Evolutionary conservation across 371 early-diverging fungal genomes (phyloP), one percentile per base, ranked within the genome.

Genomic region (Apophysomyces variabilis): DNA sequence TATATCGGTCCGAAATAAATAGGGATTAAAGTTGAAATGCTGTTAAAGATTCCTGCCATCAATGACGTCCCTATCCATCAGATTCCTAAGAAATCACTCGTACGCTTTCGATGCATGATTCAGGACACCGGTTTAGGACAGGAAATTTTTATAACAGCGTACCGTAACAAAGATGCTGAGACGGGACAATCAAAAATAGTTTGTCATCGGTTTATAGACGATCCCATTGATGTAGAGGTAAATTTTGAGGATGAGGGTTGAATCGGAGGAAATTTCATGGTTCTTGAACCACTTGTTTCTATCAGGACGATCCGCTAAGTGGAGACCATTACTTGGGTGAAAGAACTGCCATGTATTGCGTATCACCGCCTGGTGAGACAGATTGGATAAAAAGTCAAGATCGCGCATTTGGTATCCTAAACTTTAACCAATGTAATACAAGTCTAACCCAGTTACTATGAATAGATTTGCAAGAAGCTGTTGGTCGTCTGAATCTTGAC

Each of bases 51-150:
- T 41, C 83, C 85, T 56, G 67, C 81, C 39, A 62, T 87, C 16
- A 83, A 85, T 64, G 69, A 76, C 21, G 59, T 65, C 4, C 73
- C 80, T 61, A 73, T 80, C 44, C 64, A 72, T 38, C 66, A 62
- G 26, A 60, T 85, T 9, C 79, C 83, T 12, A 50, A 78, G 63
- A 74, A 85, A 63, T 73, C 85, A 4, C 70, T 90, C 16, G 86
- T 90, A 16, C 78, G 89, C 7, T 87, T 90, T 63, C 77, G 87
- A 58, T 85, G 87, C 70, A 90, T 90, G 90, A 75, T 88, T 21
- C 90, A 90, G 66, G 89, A 90, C 64, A 86, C 87, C 11, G 84
- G 85, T 32, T 78, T 89, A 18, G 87, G 85, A 5, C 87, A 85
- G 67, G 90, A 89, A 59, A 78, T 82, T 70, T 81, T 76, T 68